phyloP scores from a whole-genome alignment of 306 rosid species.

The Medicago arabica region DNA sequence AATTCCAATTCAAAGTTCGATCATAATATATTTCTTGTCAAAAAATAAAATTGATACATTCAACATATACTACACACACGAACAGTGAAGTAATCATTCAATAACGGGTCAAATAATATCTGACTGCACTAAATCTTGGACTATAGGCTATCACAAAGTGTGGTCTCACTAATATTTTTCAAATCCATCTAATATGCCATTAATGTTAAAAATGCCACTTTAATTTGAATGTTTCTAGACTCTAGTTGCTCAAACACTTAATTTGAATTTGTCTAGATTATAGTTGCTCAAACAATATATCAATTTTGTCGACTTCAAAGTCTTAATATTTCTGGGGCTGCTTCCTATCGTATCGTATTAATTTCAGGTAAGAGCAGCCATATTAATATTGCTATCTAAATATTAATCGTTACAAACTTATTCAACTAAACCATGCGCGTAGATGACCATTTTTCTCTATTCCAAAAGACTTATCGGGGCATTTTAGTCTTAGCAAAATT shows the following conservation, averaged over 20 bases:
- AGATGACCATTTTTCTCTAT: neutral
- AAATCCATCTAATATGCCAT: neutral
- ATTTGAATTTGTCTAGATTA: neutral
- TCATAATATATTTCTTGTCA: no score
- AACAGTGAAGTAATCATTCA: neutral
- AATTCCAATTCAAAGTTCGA: no score
- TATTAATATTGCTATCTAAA: neutral
- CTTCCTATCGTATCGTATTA: neutral
- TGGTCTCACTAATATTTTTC: neutral
- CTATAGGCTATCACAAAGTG: neutral
- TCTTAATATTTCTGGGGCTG: neutral
- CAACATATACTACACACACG: no score
- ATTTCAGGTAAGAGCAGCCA: slow-evolving; percentile 1
- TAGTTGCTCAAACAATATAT: neutral
- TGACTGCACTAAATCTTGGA: neutral
- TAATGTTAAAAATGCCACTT: neutral
- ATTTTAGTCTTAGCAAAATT: neutral
- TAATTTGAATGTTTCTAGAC: neutral
- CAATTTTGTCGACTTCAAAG: neutral
- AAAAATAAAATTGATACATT: no score
- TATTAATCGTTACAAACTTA: neutral
- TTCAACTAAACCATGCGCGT: neutral
- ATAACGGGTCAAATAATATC: neutral
- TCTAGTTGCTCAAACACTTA: neutral
- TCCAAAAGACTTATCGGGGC: no score